phyloP scores from a whole-genome alignment of 805 yeast genomes.

The Phaffomyces thermotolerans region DNA sequence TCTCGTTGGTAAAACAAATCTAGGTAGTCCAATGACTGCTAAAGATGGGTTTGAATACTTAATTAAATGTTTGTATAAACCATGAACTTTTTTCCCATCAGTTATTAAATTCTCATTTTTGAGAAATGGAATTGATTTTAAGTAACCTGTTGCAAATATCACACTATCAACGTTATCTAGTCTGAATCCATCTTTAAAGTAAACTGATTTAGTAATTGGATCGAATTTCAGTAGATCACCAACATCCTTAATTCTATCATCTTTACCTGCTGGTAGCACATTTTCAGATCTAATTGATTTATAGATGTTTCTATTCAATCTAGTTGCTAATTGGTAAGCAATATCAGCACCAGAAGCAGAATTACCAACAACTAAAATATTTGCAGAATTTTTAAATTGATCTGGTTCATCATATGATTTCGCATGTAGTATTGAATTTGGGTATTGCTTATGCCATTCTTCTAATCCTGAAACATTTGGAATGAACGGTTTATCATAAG shows the following conservation, averaged over 20 bases:
- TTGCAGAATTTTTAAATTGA: slow-evolving; percentile 31
- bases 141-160: slow-evolving; percentile 71
- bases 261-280: slow-evolving; percentile 36
- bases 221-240: slow-evolving; percentile 37
- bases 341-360: slow-evolving; percentile 75
- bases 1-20: slow-evolving; percentile 56
- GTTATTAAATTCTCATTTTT: slow-evolving; percentile 32
- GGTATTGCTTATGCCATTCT: slow-evolving; percentile 37
- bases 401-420: slow-evolving; percentile 44
- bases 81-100: slow-evolving; percentile 40
- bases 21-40: slow-evolving; percentile 55
- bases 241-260: slow-evolving; percentile 34
- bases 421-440: slow-evolving; percentile 49
- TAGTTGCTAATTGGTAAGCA: slow-evolving; percentile 49
- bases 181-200: slow-evolving; percentile 41
- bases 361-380: slow-evolving; percentile 64
- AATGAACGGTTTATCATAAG: slow-evolving; percentile 51
- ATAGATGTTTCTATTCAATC: slow-evolving; percentile 34
- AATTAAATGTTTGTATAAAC: slow-evolving; percentile 54
- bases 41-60: slow-evolving; percentile 55
- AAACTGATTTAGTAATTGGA: slow-evolving; percentile 30
- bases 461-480: slow-evolving; percentile 51
- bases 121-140: slow-evolving; percentile 58
- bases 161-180: slow-evolving; percentile 46
- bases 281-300: slow-evolving; percentile 44